Evolutionary conservation across 208 protist genomes (phyloP).

Genomic region (Leishmania braziliensis): DNA sequence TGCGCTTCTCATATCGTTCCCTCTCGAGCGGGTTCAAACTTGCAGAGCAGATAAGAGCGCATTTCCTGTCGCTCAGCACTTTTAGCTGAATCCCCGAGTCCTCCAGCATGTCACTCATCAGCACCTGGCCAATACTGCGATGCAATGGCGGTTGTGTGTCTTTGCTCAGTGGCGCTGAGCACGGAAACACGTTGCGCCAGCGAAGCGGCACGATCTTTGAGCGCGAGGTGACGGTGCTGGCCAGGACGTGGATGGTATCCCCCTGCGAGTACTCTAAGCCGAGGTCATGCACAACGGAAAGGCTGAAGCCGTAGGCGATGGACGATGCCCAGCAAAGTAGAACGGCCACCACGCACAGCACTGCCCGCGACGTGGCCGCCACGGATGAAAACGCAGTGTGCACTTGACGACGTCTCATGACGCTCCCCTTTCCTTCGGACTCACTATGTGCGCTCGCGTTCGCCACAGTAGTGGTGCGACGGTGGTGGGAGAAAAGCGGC

Average conservation of each 20-base stretch:
- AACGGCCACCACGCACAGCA: not conserved
- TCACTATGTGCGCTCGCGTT: not conserved
- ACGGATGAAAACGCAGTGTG: not conserved
- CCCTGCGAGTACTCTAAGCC: constrained; percentile 1
- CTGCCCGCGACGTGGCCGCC: not conserved
- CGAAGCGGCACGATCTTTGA: constrained; percentile 25
- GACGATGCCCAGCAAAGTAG: constrained; percentile 14
- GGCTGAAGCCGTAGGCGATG: constrained; percentile 8
- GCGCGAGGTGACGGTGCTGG: constrained; percentile 22
- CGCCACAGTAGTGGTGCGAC: not conserved
- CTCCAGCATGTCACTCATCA: constrained; percentile 23
- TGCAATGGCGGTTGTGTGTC: not conserved
- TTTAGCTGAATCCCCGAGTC: constrained; percentile 15
- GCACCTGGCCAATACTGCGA: constrained; percentile 23
- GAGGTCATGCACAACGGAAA: constrained; percentile 19
- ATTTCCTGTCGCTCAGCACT: not conserved
- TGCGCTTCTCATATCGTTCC: constrained; percentile 29
- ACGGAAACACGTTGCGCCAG: constrained; percentile 20
- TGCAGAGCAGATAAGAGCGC: constrained; percentile 13
- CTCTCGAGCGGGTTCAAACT: not conserved
- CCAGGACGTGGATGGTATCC: constrained; percentile 5
- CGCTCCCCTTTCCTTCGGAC: not conserved
- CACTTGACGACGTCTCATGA: not conserved
- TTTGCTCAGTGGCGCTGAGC: not conserved
- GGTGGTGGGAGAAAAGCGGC: not conserved